Evolutionary conservation across 805 yeast species (phyloP).

Genomic region (Monosporozyma unispora): DNA sequence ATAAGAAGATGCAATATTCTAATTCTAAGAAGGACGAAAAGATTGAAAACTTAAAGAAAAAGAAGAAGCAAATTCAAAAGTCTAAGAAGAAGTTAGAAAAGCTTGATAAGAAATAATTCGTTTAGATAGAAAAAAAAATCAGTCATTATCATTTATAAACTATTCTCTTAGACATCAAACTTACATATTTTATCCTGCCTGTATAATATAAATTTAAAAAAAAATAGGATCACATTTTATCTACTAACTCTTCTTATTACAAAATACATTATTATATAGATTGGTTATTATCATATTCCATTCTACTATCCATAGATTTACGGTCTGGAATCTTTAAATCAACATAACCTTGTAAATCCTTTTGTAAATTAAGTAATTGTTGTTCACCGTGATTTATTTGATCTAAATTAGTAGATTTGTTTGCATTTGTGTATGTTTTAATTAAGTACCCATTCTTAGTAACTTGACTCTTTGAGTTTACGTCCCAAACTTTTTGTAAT

Average conservation of each 20-base stretch:
- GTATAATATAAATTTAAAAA: neutral
- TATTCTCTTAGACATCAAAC: neutral
- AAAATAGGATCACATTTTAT: neutral
- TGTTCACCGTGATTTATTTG: conserved; percentile 56
- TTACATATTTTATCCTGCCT: neutral
- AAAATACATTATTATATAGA: neutral
- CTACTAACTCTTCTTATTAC: neutral
- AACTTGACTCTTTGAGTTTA: conserved; percentile 35
- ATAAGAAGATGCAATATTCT: conserved; percentile 91
- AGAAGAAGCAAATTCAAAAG: conserved; percentile 63
- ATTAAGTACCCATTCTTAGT: conserved; percentile 49
- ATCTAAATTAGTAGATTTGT: conserved; percentile 66
- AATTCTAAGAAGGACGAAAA: conserved; percentile 73
- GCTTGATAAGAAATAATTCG: conserved; percentile 16
- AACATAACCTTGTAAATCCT: conserved; percentile 57
- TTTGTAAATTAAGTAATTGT: conserved; percentile 53
- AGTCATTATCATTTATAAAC: neutral
- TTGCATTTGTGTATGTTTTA: conserved; percentile 61
- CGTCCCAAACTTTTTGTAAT: conserved; percentile 25
- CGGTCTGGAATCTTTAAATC: conserved; percentile 70
- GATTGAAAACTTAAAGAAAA: conserved; percentile 56
- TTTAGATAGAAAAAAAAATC: neutral
- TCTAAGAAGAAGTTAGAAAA: conserved; percentile 41
- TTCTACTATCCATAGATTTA: conserved; percentile 68
- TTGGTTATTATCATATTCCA: conserved; percentile 3